Evolutionary conservation across 805 yeast genomes (phyloP), one percentile per base, ranked within the genome.

Genomic region (Candida sithepensis): DNA sequence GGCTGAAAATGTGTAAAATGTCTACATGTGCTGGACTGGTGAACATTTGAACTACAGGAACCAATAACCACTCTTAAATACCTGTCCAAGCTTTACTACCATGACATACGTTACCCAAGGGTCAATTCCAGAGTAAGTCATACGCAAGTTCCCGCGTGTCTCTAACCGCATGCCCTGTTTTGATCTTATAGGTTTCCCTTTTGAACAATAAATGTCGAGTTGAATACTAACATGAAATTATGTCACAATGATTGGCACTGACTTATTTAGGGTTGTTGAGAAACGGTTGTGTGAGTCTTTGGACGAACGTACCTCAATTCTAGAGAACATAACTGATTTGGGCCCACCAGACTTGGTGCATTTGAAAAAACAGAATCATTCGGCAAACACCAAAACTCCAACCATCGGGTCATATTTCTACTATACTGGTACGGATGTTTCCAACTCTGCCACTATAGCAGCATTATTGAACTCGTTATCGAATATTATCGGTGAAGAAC

Each of bases 381-480:
- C 69, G 42, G 30, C 58, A 33, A 43, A 34, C 50, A 42, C 61
- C 14, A 61, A 58, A 67, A 72, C 55, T 70, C 72, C 69, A 72
- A 80, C 74, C 42, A 65, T 82, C n/a, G 87, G 89, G 9, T 84
- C 94, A 2, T 86, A 78, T 61, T 70, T 86, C 41, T 86, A 87
- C 64, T 82, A 79, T 55, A 77, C 88, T 0, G 96, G 96, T 6
- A 74, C 82, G 2, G 92, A 87, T 59, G 83, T 86, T 18, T 81
- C 88, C 21, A 84, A 81, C 57, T 78, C 88, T 14, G 87, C 94
- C 1, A 77, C 90, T 1, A 81, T 87, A 46, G 91, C 92, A 10
- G 90, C 90, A 1, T 81, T 82, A 48, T 67, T 86, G 47, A 86
- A 85, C 61, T 76, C 80, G 6, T 63, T 87, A 53, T 84, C 89